Evolutionary conservation across 768 basidiomycete genomes (phyloP).

Genomic region (Suillus bovinus): DNA sequence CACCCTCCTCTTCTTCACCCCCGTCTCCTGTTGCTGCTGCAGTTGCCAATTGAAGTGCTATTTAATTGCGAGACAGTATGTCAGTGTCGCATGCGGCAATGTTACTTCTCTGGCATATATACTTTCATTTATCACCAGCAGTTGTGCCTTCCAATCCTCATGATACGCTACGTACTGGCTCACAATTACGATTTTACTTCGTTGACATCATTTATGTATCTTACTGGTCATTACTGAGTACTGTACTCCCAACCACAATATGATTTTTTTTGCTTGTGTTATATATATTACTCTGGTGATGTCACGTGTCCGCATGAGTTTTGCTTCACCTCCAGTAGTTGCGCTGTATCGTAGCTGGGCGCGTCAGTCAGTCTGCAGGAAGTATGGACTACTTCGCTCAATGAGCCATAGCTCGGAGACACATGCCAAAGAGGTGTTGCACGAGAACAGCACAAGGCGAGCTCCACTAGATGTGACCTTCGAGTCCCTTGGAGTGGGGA

Average conservation of each 20-base stretch:
- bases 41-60: slow-evolving; percentile 12
- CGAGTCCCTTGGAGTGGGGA: slow-evolving; percentile 53
- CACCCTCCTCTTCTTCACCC: slow-evolving; percentile 17
- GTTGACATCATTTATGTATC: slow-evolving; percentile 15
- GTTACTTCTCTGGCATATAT: slow-evolving; percentile 10
- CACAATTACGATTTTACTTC: slow-evolving; percentile 8
- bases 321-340: slow-evolving; percentile 17
- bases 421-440: slow-evolving; percentile 13
- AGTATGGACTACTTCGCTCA: slow-evolving; percentile 23
- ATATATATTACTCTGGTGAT: neutral
- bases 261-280: slow-evolving; percentile 1
- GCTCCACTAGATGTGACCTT: slow-evolving; percentile 34
- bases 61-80: slow-evolving; percentile 11
- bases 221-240: slow-evolving; percentile 10
- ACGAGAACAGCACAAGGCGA: slow-evolving; percentile 7
- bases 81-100: slow-evolving; percentile 10
- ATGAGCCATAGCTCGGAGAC: slow-evolving; percentile 27
- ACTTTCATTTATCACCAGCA: slow-evolving; percentile 13
- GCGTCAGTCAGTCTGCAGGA: slow-evolving; percentile 22
- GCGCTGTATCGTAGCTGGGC: slow-evolving; percentile 9
- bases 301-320: slow-evolving; percentile 29
- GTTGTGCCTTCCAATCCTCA: slow-evolving; percentile 30
- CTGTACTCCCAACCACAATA: slow-evolving; percentile 2
- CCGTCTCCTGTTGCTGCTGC: slow-evolving; percentile 11
- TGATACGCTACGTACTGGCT: slow-evolving; percentile 11